Conservation (phyloP, 495 filamentous ascomycete genomes). For the Pyrenopolyporus hunteri region DNA sequence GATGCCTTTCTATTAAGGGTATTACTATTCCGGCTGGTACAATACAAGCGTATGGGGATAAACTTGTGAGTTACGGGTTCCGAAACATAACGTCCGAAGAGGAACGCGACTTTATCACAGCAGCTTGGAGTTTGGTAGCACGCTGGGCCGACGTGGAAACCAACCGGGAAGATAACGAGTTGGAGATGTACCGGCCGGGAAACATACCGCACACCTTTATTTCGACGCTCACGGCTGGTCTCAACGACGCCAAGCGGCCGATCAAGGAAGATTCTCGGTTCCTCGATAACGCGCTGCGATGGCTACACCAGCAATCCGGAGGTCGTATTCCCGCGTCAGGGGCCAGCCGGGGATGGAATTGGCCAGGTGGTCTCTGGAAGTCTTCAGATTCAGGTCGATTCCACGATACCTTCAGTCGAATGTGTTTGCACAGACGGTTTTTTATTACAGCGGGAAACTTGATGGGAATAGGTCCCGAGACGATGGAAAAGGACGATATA, state of each 20-base stretch:
- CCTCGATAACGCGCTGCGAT: constrained; percentile 16
- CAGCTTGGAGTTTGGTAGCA: constrained; percentile 21
- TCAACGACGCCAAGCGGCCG: constrained; percentile 12
- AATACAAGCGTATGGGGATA: constrained; percentile 24
- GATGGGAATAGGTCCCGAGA: constrained; percentile 32
- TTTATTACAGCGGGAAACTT: constrained; percentile 16
- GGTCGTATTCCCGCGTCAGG: constrained; percentile 17
- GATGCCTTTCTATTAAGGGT: constrained; percentile 18
- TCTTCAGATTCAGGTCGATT: constrained; percentile 20
- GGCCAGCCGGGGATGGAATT: constrained; percentile 12
- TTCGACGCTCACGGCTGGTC: constrained; percentile 16
- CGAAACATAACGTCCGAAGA: constrained; percentile 13
- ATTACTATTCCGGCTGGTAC: constrained; percentile 4
- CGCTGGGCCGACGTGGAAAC: not conserved
- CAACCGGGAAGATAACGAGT: not conserved
- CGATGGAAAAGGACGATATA: constrained; percentile 14
- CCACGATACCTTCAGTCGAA: constrained; percentile 12
- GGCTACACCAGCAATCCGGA: constrained; percentile 14
- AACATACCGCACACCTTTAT: constrained; percentile 22
- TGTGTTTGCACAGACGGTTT: constrained; percentile 20
- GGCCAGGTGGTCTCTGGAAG: constrained; percentile 7
- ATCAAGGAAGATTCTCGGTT: constrained; percentile 14
- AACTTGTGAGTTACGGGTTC: constrained; percentile 23
- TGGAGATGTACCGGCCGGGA: constrained; percentile 1
- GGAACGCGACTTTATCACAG: constrained; percentile 18